A percentile compares a stretch with the other conserved stretches of the same genome.
Evolutionary conservation across 768 basidiomycete genomes (phyloP).

Genomic region (Tricholoma saponaceum): DNA sequence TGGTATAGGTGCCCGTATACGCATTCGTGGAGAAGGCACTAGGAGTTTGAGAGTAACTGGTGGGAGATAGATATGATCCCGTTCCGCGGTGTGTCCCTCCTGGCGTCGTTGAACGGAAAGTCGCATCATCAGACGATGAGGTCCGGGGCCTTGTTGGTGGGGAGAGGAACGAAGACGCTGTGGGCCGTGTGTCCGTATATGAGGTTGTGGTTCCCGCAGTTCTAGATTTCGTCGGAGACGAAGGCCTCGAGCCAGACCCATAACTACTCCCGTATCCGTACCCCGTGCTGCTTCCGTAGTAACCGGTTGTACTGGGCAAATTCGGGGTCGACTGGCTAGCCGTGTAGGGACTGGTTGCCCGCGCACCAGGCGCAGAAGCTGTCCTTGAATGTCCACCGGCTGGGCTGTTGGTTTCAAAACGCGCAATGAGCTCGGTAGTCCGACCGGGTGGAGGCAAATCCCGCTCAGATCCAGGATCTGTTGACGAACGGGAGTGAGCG

Average conservation of each 20-base stretch:
- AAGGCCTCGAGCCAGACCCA: conserved; percentile 38
- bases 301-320: conserved; percentile 25
- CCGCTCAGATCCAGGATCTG: conserved; percentile 49
- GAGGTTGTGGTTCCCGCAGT: conserved; percentile 29
- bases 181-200: conserved; percentile 28
- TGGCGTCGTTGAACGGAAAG: conserved; percentile 26
- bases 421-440: conserved; percentile 68
- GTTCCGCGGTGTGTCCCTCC: conserved; percentile 22
- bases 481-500: conserved; percentile 51
- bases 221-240: conserved; percentile 42
- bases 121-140: conserved; percentile 21
- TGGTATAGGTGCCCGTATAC: conserved; percentile 22
- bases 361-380: conserved; percentile 45
- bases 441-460: conserved; percentile 51
- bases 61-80: conserved; percentile 31
- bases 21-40: conserved; percentile 32
- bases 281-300: conserved; percentile 26
- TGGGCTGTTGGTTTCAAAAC: conserved; percentile 52
- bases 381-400: conserved; percentile 48
- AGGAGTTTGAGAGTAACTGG: conserved; percentile 33
- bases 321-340: conserved; percentile 21
- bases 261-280: conserved; percentile 25
- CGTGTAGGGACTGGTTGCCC: conserved; percentile 33
- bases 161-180: conserved; percentile 41
- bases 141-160: conserved; percentile 39